A percentile compares a stretch with the other conserved stretches of the same genome.
Evolutionary conservation across 2,329 filamentous ascomycete genomes (phyloP).

Genomic region (Apiospora malaysiana): DNA sequence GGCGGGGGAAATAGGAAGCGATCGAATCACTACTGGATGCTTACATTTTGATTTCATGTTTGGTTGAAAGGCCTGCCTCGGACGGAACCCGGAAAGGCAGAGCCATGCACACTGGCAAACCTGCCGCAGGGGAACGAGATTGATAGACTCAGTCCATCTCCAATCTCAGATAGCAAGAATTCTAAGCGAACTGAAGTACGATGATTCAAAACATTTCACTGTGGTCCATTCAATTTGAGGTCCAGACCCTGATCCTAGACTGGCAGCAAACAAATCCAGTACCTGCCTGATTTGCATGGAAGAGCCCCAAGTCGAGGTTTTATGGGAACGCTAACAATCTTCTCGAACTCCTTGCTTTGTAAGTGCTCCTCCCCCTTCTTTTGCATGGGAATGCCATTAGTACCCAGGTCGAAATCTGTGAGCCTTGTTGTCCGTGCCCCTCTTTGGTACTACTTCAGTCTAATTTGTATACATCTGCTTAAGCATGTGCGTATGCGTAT

Average conservation of each 20-base stretch:
- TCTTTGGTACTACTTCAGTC: background rate
- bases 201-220: background rate
- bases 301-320: background rate
- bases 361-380: background rate
- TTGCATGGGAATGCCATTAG: background rate
- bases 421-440: background rate
- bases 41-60: background rate
- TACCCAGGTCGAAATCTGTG: background rate
- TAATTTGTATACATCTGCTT: background rate
- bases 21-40: background rate
- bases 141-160: background rate
- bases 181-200: slow-evolving; percentile 1
- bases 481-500: background rate
- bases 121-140: background rate
- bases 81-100: background rate
- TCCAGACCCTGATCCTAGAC: background rate
- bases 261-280: background rate
- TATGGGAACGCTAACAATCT: background rate
- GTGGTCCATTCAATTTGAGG: background rate
- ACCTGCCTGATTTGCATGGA: background rate
- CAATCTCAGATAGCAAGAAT: slow-evolving; percentile 8
- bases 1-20: background rate
- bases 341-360: background rate
- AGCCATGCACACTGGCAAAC: slow-evolving; percentile 15
- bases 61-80: background rate